Evolutionary conservation across 352 stramenopile genomes (phyloP).

Genomic region (Globisporangium parvum): DNA sequence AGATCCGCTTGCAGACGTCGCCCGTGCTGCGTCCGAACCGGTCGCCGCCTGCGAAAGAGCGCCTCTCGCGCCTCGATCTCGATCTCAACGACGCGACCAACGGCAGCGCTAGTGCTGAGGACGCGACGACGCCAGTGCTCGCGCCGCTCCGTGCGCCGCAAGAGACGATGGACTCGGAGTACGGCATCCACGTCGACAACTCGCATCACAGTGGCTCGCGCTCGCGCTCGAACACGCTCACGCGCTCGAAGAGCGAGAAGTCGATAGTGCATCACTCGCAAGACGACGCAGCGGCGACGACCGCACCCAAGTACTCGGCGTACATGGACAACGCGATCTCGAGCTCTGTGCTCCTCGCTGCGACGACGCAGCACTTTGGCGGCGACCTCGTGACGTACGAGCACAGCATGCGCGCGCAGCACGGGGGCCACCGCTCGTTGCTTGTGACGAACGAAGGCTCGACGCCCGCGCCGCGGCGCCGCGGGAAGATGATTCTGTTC

Average conservation of each 20-base stretch:
- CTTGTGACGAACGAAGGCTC: constrained; percentile 31
- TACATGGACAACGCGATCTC: constrained; percentile 62
- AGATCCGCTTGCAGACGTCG: constrained; percentile 52
- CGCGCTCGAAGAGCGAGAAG: constrained; percentile 69
- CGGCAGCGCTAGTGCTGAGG: not conserved
- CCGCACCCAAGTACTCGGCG: constrained; percentile 64
- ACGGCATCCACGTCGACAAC: constrained; percentile 53
- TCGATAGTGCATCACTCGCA: constrained; percentile 21
- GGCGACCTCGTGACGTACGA: constrained; percentile 78
- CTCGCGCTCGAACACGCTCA: constrained; percentile 48
- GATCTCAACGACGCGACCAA: not conserved
- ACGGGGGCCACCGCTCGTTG: constrained; percentile 66
- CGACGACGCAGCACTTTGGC: constrained; percentile 82
- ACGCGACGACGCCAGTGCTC: constrained; percentile 8
- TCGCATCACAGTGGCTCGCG: constrained; percentile 17
- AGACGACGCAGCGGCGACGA: constrained; percentile 1
- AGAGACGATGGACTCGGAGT: constrained; percentile 62
- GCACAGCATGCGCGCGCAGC: constrained; percentile 60
- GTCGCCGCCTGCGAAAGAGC: constrained; percentile 19
- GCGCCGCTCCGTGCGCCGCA: constrained; percentile 37
- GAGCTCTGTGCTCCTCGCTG: constrained; percentile 67
- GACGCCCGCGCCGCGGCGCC: constrained; percentile 31
- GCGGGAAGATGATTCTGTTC: constrained; percentile 78
- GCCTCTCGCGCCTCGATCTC: not conserved
- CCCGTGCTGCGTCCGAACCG: constrained; percentile 22